Conservation (phyloP, 805 yeast genomes). For the Sungouiozyma ichnusensis region DNA sequence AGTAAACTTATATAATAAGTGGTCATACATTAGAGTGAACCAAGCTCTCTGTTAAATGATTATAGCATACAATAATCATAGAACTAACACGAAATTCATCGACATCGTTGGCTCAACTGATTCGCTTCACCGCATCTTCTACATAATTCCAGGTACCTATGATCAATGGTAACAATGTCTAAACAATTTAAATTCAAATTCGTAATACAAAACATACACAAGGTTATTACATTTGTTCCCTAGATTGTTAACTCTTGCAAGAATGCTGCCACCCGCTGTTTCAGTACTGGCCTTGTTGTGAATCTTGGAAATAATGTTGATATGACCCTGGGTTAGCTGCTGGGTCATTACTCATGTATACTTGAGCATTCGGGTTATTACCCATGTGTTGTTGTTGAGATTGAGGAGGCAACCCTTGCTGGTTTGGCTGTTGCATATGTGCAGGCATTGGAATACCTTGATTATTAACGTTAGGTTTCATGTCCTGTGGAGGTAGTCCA, state of each 20-base stretch:
- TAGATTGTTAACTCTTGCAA: too few species aligned
- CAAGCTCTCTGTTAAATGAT: too few species aligned
- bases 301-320: conserved; percentile 52
- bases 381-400: conserved; percentile 6
- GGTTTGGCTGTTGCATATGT: conserved; percentile 4
- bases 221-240: background rate
- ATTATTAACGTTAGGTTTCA: conserved; percentile 4
- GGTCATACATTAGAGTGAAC: too few species aligned
- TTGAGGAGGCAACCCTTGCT: conserved; percentile 2
- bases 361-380: conserved; percentile 31
- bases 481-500: conserved; percentile 1
- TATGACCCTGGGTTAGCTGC: conserved; percentile 47
- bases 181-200: background rate
- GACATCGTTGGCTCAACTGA: too few species aligned
- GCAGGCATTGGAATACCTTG: background rate
- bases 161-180: background rate
- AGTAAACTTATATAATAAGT: too few species aligned
- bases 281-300: conserved; percentile 32
- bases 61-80: too few species aligned
- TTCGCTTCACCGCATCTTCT: too few species aligned
- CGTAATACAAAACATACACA: background rate
- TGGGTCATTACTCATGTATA: conserved; percentile 10
- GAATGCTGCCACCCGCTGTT: background rate
- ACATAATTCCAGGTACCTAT: too few species aligned
- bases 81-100: too few species aligned